Percentiles rank a stretch among this genome's conserved stretches.
These are phyloP conservation scores for Umbelopsis sp. DNA, from an alignment of 371 early-diverging fungal species.

Conservation along the genomic window DNA sequence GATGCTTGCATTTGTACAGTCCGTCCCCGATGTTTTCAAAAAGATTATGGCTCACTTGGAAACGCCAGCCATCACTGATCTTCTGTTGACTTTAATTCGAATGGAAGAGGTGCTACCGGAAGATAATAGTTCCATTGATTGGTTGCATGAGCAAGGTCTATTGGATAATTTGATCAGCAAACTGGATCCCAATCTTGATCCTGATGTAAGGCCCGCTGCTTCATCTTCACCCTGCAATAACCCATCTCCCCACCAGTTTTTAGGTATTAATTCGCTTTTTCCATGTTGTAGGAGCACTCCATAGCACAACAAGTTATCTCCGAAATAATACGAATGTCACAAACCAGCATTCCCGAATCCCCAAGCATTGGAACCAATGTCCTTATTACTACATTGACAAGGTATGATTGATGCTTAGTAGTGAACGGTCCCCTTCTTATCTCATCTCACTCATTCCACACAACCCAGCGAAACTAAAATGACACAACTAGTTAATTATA, in stretches of 20 bases:
- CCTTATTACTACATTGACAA: conserved; percentile 81
- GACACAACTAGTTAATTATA: conserved; percentile 75
- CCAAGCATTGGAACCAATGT: conserved; percentile 72
- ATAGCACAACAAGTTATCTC: conserved; percentile 88
- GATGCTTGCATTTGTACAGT: conserved; percentile 73
- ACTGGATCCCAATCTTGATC: conserved; percentile 79
- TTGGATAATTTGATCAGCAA: conserved; percentile 74
- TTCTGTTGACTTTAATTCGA: conserved; percentile 88
- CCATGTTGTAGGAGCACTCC: conserved; percentile 69
- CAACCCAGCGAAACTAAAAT: conserved; percentile 63
- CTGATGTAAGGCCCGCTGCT: conserved; percentile 51
- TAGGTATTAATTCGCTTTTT: neutral
- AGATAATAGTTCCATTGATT: conserved; percentile 71
- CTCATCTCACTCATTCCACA: too few species aligned
- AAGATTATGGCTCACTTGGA: conserved; percentile 80
- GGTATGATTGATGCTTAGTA: conserved; percentile 33
- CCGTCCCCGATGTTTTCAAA: conserved; percentile 57
- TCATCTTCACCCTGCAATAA: too few species aligned
- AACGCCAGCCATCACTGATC: conserved; percentile 86
- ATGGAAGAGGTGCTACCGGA: conserved; percentile 83
- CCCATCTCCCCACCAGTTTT: neutral
- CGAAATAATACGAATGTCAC: conserved; percentile 90
- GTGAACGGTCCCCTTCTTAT: neutral
- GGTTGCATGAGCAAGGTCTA: conserved; percentile 84
- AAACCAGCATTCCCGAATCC: conserved; percentile 70